Evolutionary conservation across 495 filamentous ascomycete genomes (phyloP), one percentile per base, ranked within the genome.

Genomic region (Aspergillus diversus): DNA sequence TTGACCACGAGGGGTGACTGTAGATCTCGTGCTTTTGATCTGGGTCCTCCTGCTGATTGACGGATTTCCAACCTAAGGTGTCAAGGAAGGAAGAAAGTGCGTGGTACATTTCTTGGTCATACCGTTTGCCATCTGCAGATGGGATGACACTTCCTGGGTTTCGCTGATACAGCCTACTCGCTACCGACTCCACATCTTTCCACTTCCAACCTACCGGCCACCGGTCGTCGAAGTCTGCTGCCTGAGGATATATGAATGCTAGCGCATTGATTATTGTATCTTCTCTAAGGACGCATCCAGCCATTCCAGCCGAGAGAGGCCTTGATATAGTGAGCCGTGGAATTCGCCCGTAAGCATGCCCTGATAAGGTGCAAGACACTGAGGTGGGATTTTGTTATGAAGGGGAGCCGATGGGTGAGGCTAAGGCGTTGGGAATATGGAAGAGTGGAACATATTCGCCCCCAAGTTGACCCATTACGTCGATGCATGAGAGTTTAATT

Each of bases 281-380:
- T 64, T 90, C 90, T 35, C 90, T 90, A 37, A 94, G 85, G 51
- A 92, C 83, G 67, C 90, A 93, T 27, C 88, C 90, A 49, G 88
- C 89, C 84, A 89, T 90, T 66, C 88, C 86, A 67, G 87, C 86
- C n/a, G 85, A 9, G 34, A 31, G 17, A 34, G 42, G 55, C 39
- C 59, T 64, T 67, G 61, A 67, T 67, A 67, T 66, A 66, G 33
- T 31, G 7, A 17, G 17, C 32, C 35, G 21, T 13, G 6, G 21
- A 5, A 31, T 15, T 33, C 17, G n/a, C 57, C 27, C 27, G 43
- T 33, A 43, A 33, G 15, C 57, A 15, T 33, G 16, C 55, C 27
- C 21, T 27, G 33, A 31, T 50, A 54, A 49, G 37, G 34, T 31
- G 59, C 39, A 46, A 31, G 47, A 32, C 42, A 21, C 48, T 16